Evolutionary conservation across 352 stramenopile genomes (phyloP).

Genomic region (Phytophthora megakarya): DNA sequence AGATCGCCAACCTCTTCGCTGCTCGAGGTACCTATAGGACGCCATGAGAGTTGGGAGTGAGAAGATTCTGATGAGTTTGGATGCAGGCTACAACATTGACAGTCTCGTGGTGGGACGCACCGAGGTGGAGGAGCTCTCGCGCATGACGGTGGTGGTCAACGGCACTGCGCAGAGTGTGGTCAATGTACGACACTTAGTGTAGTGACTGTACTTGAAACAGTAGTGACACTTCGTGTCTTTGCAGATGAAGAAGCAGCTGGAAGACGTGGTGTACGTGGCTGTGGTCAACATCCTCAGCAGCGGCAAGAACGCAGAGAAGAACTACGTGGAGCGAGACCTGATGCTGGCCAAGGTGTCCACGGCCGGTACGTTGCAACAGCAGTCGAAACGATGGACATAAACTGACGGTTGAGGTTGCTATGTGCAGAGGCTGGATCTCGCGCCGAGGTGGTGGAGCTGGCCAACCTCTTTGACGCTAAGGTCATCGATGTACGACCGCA

Average conservation of each 20-base stretch:
- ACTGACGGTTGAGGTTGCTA: constrained; percentile 11
- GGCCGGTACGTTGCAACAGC: constrained; percentile 45
- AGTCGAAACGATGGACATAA: constrained; percentile 14
- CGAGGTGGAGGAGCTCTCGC: constrained; percentile 84
- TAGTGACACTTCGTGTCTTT: no score
- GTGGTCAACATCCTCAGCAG: constrained; percentile 88
- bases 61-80: constrained; percentile 8
- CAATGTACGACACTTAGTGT: no score
- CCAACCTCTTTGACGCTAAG: constrained; percentile 87
- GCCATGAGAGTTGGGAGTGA: neutral
- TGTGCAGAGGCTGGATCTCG: constrained; percentile 60
- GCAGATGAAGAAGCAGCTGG: constrained; percentile 88
- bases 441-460: constrained; percentile 79
- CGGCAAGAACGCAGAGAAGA: constrained; percentile 64
- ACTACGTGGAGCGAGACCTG: constrained; percentile 87
- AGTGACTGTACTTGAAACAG: no score
- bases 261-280: constrained; percentile 87
- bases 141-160: constrained; percentile 88
- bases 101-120: constrained; percentile 86
- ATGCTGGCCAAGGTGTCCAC: constrained; percentile 90
- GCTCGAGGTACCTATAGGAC: constrained; percentile 51
- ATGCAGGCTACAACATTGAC: constrained; percentile 87
- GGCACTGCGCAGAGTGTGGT: constrained; percentile 78
- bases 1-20: constrained; percentile 88
- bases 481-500: constrained; percentile 84